phyloP scores from a whole-genome alignment of 1,284 basidiomycete species.

The Dichomitus squalens region DNA sequence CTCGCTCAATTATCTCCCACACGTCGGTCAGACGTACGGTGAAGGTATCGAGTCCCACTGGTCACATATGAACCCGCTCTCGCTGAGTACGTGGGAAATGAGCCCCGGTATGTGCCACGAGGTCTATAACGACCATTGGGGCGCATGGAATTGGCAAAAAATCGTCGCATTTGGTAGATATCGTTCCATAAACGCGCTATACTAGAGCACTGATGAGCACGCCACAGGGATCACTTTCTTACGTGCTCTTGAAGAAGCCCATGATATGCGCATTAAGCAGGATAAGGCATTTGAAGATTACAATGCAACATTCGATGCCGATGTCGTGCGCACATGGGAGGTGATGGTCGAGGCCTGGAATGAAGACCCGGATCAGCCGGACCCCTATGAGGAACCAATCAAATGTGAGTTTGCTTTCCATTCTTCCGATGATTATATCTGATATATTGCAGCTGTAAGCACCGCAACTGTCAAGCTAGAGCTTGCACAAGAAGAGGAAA shows the following conservation, averaged over 20 bases:
- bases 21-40: constrained; percentile 30
- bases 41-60: constrained; percentile 33
- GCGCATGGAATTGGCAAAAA: constrained; percentile 34
- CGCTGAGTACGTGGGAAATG: constrained; percentile 31
- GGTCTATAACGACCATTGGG: constrained; percentile 32
- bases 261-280: background rate
- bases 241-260: background rate
- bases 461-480: background rate
- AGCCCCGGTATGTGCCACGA: constrained; percentile 28
- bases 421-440: background rate
- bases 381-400: background rate
- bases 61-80: constrained; percentile 24
- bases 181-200: background rate
- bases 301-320: background rate
- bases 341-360: background rate
- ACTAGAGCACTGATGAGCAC: too few relatives aligned
- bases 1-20: constrained; percentile 27
- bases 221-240: too few relatives aligned
- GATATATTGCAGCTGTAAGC: background rate
- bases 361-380: background rate
- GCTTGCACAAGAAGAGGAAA: constrained; percentile 15
- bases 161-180: constrained; percentile 5
- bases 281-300: background rate
- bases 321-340: background rate
- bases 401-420: background rate